Percentiles rank a stretch among this genome's conserved stretches.
phyloP scores from a whole-genome alignment of 2,329 filamentous ascomycete genomes.

The Fusarium torreyae region DNA sequence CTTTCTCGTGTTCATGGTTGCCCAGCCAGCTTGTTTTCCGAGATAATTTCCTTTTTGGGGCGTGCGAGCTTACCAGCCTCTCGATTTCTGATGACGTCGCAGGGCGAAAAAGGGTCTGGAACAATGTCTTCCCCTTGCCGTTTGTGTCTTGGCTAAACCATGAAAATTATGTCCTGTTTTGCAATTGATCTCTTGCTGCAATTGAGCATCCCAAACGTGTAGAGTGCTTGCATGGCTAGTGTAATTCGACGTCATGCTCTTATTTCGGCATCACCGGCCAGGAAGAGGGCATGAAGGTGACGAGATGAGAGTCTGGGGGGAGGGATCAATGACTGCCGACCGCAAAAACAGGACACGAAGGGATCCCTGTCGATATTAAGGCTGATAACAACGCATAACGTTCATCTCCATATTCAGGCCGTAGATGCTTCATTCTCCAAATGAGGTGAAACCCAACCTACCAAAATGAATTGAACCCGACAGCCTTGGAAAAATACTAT shows the following conservation, averaged over 20 bases:
- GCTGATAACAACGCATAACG: slow-evolving; percentile 10
- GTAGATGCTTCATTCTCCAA: neutral
- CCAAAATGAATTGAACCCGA: slow-evolving; percentile 12
- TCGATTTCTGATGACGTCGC: slow-evolving; percentile 34
- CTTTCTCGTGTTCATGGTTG: slow-evolving; percentile 9
- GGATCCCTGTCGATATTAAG: slow-evolving; percentile 2
- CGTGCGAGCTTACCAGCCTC: slow-evolving; percentile 32
- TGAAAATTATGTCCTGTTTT: slow-evolving; percentile 8
- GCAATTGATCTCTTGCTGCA: neutral
- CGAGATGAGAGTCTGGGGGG: slow-evolving; percentile 8
- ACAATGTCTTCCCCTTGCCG: neutral
- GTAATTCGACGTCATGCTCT: slow-evolving; percentile 31
- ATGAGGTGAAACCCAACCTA: slow-evolving; percentile 9
- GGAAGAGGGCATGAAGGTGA: slow-evolving; percentile 4
- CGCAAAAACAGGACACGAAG: slow-evolving; percentile 5
- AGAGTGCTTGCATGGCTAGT: slow-evolving; percentile 44
- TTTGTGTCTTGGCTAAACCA: slow-evolving; percentile 11
- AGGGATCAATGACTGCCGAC: neutral
- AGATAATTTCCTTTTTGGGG: slow-evolving; percentile 27
- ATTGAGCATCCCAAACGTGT: slow-evolving; percentile 9
- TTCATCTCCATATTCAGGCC: slow-evolving; percentile 22
- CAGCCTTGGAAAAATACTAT: neutral
- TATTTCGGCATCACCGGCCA: slow-evolving; percentile 31
- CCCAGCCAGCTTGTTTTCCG: slow-evolving; percentile 39
- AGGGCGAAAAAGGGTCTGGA: slow-evolving; percentile 15